These are phyloP conservation scores for Sarocladiaceae sp. DNA, from an alignment of 2,329 filamentous ascomycete species.

Conservation along the genomic window DNA sequence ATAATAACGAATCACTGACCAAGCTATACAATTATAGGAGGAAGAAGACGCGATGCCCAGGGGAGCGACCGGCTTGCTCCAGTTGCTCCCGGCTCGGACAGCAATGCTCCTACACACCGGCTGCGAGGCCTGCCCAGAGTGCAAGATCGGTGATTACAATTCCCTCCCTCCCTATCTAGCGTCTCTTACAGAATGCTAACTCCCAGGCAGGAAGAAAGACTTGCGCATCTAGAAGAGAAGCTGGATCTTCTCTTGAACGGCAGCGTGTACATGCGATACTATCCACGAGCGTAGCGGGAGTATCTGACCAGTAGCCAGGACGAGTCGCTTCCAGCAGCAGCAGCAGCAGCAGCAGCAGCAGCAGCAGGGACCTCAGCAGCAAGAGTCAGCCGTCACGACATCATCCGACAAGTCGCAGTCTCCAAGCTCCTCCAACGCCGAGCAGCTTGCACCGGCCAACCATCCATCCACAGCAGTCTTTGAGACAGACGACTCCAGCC, in stretches of 20 bases:
- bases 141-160: constrained; percentile 37
- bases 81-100: constrained; percentile 43
- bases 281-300: background rate
- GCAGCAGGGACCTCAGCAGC: constrained; percentile 3
- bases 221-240: constrained; percentile 46
- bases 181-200: background rate
- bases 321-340: constrained; percentile 7
- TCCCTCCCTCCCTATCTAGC: background rate
- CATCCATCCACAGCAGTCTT: constrained; percentile 20
- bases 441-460: constrained; percentile 17
- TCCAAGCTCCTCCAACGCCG: constrained; percentile 17
- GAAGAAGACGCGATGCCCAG: constrained; percentile 46
- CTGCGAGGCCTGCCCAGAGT: constrained; percentile 28
- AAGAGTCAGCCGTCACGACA: background rate
- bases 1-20: background rate
- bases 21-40: background rate
- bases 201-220: constrained; percentile 36
- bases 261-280: constrained; percentile 21
- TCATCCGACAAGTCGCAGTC: constrained; percentile 30
- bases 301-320: constrained; percentile 19
- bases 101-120: constrained; percentile 37
- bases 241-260: constrained; percentile 42
- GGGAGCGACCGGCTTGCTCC: constrained; percentile 44
- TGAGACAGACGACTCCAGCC: constrained; percentile 20
- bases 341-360: constrained; percentile 7